phyloP scores from a whole-genome alignment of 176 grass and related monocot species.

The Thinopyrum elongatum region DNA sequence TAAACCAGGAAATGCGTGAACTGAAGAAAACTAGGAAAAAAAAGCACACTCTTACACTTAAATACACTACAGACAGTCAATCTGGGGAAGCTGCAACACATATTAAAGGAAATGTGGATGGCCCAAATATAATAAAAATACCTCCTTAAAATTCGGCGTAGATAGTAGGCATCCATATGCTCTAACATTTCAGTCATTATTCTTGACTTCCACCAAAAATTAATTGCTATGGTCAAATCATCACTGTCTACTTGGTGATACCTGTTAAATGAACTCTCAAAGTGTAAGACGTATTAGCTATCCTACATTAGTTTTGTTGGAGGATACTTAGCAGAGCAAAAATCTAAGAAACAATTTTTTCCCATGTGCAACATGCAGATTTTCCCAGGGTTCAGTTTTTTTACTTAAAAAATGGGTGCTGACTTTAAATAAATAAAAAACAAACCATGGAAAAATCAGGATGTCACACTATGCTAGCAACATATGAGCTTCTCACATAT shows the following conservation, averaged over 20 bases:
- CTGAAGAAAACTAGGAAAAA: neutral
- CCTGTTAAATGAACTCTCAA: constrained; percentile 55
- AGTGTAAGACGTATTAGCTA: constrained; percentile 4
- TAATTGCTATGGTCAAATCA: constrained; percentile 89
- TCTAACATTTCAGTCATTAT: constrained; percentile 82
- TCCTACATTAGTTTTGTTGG: neutral
- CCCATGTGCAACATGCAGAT: neutral
- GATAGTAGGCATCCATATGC: constrained; percentile 97
- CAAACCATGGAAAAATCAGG: neutral
- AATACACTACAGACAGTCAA: neutral
- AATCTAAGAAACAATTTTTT: neutral
- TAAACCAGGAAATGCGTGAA: neutral
- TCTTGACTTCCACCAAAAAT: constrained; percentile 96
- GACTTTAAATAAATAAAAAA: neutral
- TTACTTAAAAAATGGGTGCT: neutral
- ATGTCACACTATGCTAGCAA: neutral
- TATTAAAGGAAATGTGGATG: neutral
- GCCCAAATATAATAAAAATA: constrained; percentile 39
- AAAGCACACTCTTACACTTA: neutral
- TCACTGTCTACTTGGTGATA: constrained; percentile 96
- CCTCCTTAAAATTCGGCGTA: constrained; percentile 84
- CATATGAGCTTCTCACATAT: neutral
- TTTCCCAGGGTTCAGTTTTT: neutral
- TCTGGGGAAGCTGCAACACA: neutral
- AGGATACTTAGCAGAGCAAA: constrained; percentile 1